Base-by-base conservation (phyloP, 176 grass and related monocot genomes). In the Oryza officinalis region DNA sequence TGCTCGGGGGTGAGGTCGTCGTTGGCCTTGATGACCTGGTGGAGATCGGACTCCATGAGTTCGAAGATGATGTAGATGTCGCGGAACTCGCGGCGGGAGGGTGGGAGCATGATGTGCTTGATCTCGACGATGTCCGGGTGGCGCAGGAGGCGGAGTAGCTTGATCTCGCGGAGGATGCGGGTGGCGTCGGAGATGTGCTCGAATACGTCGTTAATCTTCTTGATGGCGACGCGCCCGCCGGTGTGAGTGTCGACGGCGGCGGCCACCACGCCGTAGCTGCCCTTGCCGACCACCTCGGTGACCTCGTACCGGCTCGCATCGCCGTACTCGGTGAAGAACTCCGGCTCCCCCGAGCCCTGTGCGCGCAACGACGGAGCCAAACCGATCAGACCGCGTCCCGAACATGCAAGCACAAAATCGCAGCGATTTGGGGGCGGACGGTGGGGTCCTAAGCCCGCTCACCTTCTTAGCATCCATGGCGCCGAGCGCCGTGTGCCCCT, bases 1-100 rank as follows among this genome's bases (percentile, higher is more conserved):
- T 95, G 90, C 66, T 95, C 93, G 4, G 90, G 74, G 17, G 88
- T 79, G 54, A 95, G 90, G 67, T 95, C 90, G 59, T 90, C 83
- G 75, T 95, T 95, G 27, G 93, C 88, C 61, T 88, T 95, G 67
- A 95, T 95, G 72, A 95, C 93, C 87, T 95, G 90, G 77, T 95
- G 93, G 76, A 92, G 81, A 66, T 95, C 93, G 18, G 90, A 92
- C 66, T 95, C 93, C 93, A 95, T 95, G 47, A 95, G 88, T 76
- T 95, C 93, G 81, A 95, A 95, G 75, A 95, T 46, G 33, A 95
- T 77, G 65, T 81, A 95, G 64, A 95, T 95, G 81, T 92, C 90
- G 37, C 71, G 86, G n/a, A 95, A 95, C 71, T 92, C 90, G 76
- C 85, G 87, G 54, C 90, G 83, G 25, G 90, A 90, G 8, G 90